phyloP scores from a whole-genome alignment of 192 early-diverging fungal species.

The Coemansia sp. region DNA sequence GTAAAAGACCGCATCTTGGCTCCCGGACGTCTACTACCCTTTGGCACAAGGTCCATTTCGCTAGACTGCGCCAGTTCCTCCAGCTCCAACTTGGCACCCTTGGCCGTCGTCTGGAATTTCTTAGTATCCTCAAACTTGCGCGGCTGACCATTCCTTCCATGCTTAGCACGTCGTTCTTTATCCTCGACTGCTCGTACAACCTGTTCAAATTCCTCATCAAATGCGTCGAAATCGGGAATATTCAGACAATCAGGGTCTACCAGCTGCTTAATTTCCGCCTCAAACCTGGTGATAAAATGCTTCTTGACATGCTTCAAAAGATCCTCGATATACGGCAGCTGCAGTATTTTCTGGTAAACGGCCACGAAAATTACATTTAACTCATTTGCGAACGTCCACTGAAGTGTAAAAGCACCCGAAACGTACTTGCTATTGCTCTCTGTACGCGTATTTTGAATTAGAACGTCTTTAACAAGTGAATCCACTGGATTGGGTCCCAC shows the following conservation, averaged over 20 bases:
- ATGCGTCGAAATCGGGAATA: conserved; percentile 49
- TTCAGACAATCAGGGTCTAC: conserved; percentile 13
- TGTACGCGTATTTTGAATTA: conserved; percentile 70
- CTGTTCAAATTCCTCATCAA: conserved; percentile 72
- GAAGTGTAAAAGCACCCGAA: conserved; percentile 66
- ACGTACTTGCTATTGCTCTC: conserved; percentile 60
- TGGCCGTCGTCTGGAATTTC: conserved; percentile 66
- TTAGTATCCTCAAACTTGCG: conserved; percentile 80
- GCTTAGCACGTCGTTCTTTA: conserved; percentile 50
- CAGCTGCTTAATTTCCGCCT: conserved; percentile 28
- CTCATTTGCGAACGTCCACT: conserved; percentile 83
- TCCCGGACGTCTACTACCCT: conserved; percentile 8
- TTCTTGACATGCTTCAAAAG: conserved; percentile 69
- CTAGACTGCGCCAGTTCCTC: conserved; percentile 48
- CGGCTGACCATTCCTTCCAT: conserved; percentile 59
- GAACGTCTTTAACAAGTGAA: conserved; percentile 70
- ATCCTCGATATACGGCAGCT: conserved; percentile 82
- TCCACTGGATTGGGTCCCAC: conserved; percentile 65
- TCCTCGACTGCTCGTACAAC: conserved; percentile 68
- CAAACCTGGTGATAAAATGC: conserved; percentile 66
- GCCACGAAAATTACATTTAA: conserved; percentile 79
- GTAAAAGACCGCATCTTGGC: conserved; percentile 43
- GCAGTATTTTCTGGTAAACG: conserved; percentile 85
- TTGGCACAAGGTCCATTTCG: conserved; percentile 7
- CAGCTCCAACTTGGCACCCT: conserved; percentile 57